Conservation (phyloP, 805 yeast species). For the Metschnikowia koreensis region DNA sequence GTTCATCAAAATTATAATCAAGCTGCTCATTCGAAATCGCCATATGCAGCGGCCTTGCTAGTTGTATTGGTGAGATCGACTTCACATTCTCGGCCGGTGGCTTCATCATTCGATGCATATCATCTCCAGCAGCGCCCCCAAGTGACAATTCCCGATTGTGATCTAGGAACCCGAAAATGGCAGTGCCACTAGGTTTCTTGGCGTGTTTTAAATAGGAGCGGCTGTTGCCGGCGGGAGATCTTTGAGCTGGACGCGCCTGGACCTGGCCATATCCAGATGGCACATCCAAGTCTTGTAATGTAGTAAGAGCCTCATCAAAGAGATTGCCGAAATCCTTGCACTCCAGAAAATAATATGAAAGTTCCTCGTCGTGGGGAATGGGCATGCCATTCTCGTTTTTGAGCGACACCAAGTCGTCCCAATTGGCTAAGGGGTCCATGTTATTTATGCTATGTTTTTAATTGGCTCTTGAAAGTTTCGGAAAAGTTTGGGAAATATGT, state of each 20-base stretch:
- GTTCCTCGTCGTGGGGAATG: constrained; percentile 48
- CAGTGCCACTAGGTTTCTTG: constrained; percentile 73
- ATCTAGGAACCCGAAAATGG: constrained; percentile 69
- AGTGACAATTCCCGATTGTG: constrained; percentile 64
- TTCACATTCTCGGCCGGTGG: constrained; percentile 16
- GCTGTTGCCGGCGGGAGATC: constrained; percentile 4
- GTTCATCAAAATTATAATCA: constrained; percentile 20
- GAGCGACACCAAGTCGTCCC: constrained; percentile 29
- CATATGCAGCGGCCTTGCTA: constrained; percentile 10
- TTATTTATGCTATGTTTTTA: constrained; percentile 16
- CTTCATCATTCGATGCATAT: constrained; percentile 21
- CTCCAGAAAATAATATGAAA: constrained; percentile 43
- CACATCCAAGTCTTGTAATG: constrained; percentile 62
- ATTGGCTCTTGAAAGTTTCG: not conserved
- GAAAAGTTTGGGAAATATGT: not conserved
- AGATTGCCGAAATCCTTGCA: constrained; percentile 54
- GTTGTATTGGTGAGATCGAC: constrained; percentile 32
- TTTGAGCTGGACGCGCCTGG: constrained; percentile 9
- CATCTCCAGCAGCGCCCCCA: constrained; percentile 40
- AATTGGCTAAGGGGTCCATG: constrained; percentile 25
- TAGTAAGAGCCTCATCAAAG: constrained; percentile 54
- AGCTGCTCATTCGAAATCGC: constrained; percentile 16
- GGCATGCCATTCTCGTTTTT: constrained; percentile 24
- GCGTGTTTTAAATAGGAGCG: constrained; percentile 38
- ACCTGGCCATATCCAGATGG: constrained; percentile 42